phyloP scores from a whole-genome alignment of 441 rosid genomes.

The Euphorbia celastroides region DNA sequence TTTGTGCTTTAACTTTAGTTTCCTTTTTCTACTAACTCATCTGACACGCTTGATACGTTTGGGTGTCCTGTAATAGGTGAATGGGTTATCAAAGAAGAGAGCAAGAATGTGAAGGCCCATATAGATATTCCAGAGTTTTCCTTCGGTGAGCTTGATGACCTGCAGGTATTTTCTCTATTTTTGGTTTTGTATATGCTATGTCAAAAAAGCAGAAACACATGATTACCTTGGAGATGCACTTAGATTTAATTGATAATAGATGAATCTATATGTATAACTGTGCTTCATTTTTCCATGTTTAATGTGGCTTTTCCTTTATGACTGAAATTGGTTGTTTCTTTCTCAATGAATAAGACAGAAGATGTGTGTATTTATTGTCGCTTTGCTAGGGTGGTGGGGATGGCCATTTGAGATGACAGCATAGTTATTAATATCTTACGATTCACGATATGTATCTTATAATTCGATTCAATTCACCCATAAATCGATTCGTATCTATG shows the following conservation, averaged over 20 bases:
- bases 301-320: neutral
- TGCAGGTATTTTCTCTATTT: slow-evolving; percentile 50
- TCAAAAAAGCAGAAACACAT: no score
- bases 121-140: slow-evolving; percentile 83
- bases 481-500: no score
- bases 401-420: no score
- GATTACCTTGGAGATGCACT: no score
- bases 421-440: no score
- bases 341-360: neutral
- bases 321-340: neutral
- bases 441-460: no score
- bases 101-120: slow-evolving; percentile 48
- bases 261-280: neutral
- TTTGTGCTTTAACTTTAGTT: no score
- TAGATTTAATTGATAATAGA: no score
- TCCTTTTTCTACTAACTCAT: slow-evolving; percentile 6
- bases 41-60: neutral
- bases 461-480: no score
- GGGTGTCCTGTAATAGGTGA: slow-evolving; percentile 46
- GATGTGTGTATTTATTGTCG: no score
- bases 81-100: slow-evolving; percentile 65
- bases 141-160: slow-evolving; percentile 85
- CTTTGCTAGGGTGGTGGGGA: no score
- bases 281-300: no score
- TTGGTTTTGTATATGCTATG: neutral